Conservation (phyloP, 176 grass and related monocot genomes). For the Chloris gayana region DNA sequence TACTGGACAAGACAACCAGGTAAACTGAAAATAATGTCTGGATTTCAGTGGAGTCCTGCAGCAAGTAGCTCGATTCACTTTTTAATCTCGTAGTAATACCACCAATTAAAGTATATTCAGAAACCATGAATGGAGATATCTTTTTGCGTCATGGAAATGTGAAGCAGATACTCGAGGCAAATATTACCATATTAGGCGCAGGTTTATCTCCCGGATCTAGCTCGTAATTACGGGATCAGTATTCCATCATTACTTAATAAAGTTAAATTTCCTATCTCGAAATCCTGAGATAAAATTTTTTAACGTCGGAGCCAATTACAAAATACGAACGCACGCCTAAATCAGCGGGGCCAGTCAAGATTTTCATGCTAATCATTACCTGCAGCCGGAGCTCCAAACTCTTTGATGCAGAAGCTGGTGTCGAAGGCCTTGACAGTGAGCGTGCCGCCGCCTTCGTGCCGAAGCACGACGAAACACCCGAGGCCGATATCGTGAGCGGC, state of each 20-base stretch:
- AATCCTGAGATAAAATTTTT: too few species aligned
- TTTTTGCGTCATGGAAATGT: too few species aligned
- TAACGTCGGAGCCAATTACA: too few species aligned
- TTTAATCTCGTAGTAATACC: background rate
- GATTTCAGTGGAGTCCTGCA: background rate
- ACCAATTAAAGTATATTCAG: background rate
- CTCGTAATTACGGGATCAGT: too few species aligned
- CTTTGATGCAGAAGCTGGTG: constrained; percentile 10
- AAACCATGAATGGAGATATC: background rate
- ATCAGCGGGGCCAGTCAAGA: too few species aligned
- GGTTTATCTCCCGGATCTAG: background rate
- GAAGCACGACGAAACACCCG: constrained; percentile 18
- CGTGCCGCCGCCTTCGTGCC: background rate
- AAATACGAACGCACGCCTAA: too few species aligned
- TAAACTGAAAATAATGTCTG: background rate
- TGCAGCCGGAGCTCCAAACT: background rate
- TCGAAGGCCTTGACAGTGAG: constrained; percentile 25
- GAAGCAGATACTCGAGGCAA: background rate
- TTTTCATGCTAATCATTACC: background rate
- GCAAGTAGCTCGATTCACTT: background rate
- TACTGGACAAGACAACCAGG: background rate
- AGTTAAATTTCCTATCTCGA: too few species aligned
- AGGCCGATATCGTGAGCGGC: background rate
- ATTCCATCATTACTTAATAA: too few species aligned
- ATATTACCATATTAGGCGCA: background rate